Conservation (phyloP, 2,329 filamentous ascomycete genomes). For the Sarocladium kiliense region DNA sequence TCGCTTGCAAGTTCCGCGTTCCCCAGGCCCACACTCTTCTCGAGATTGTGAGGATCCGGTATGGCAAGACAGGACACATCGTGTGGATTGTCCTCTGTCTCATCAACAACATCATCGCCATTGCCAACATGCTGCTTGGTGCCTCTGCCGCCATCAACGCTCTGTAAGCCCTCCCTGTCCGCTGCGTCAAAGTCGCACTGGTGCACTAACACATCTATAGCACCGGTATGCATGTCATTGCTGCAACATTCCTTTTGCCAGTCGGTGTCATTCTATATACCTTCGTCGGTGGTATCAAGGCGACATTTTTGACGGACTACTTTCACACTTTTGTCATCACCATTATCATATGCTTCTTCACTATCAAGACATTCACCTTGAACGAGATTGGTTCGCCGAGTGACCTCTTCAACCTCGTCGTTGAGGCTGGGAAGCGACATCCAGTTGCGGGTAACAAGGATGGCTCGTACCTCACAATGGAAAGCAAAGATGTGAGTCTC, state of each 20-base stretch:
- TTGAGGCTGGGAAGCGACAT: constrained; percentile 19
- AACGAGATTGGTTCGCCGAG: constrained; percentile 42
- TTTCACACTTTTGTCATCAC: constrained; percentile 50
- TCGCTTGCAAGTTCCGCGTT: constrained; percentile 46
- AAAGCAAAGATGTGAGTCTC: constrained; percentile 36
- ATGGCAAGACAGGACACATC: constrained; percentile 40
- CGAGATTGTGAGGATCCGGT: constrained; percentile 47
- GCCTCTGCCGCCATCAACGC: constrained; percentile 28
- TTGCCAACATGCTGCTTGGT: constrained; percentile 46
- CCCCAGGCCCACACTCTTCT: constrained; percentile 50
- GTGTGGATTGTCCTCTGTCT: constrained; percentile 48
- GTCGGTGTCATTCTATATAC: constrained; percentile 34
- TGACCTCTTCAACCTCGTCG: constrained; percentile 44
- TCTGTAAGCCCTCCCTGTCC: constrained; percentile 19
- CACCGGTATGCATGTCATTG: constrained; percentile 45
- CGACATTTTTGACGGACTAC: constrained; percentile 44
- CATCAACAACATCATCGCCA: constrained; percentile 49
- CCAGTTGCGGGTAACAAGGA: constrained; percentile 37
- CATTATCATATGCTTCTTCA: constrained; percentile 45
- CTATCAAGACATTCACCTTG: constrained; percentile 38
- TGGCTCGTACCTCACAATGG: constrained; percentile 53
- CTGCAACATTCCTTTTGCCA: constrained; percentile 39
- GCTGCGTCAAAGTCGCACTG: fast-evolving
- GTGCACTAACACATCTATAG: constrained; percentile 18
- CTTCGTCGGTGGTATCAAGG: constrained; percentile 34